Evolutionary conservation across 2,329 filamentous ascomycete genomes (phyloP).

Genomic region (Diaporthe vaccinii): DNA sequence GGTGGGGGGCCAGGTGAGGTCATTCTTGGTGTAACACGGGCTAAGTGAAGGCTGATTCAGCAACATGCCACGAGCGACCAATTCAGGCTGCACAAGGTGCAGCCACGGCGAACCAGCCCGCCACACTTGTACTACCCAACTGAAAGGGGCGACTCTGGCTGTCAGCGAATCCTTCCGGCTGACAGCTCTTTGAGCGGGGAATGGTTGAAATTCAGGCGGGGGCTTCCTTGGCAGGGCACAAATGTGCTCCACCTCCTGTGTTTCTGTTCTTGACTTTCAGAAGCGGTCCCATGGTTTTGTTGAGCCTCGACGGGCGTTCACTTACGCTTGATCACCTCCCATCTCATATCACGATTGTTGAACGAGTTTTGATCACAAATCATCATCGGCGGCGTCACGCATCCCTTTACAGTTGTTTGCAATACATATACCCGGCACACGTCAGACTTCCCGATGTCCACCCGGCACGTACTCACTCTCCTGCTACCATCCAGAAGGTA

Average conservation of each 20-base stretch:
- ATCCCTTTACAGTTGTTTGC: not conserved
- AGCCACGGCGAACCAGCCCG: too few species aligned
- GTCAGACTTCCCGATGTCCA: not conserved
- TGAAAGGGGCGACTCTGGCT: not conserved
- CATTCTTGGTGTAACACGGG: too few species aligned
- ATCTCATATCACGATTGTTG: not conserved
- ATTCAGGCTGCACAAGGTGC: too few species aligned
- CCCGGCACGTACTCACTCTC: not conserved
- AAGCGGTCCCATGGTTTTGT: not conserved
- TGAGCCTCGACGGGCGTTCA: not conserved
- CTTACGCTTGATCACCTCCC: not conserved
- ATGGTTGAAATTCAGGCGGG: not conserved
- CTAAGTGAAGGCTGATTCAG: too few species aligned
- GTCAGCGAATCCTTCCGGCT: not conserved
- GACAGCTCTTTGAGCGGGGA: not conserved
- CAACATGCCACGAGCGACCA: too few species aligned
- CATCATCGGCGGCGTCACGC: not conserved
- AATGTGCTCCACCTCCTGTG: not conserved
- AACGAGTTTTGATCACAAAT: not conserved
- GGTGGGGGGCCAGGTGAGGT: too few species aligned
- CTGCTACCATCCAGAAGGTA: not conserved
- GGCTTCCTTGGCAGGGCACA: not conserved
- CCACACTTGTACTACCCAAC: too few species aligned
- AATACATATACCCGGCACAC: not conserved
- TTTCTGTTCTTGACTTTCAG: not conserved